Evolutionary conservation across 139 green algal species (phyloP), one percentile per base, ranked within the genome.

Genomic region (Diplosphaera chodatii): DNA sequence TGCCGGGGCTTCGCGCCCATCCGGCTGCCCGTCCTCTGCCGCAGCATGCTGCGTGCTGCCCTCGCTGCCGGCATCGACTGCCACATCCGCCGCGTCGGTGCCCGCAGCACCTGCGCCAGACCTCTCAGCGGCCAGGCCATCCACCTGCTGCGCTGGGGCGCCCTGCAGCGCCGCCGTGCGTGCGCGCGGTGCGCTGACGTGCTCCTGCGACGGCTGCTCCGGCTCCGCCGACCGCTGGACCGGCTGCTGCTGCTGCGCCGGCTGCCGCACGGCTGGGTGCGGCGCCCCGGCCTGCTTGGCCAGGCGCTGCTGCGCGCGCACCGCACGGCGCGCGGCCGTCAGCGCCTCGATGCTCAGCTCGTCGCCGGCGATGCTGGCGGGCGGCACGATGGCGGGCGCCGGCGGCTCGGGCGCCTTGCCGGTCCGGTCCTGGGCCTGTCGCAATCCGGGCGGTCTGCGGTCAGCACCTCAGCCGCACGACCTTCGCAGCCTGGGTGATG

Each of bases 211-310:
- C 20, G 8, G 63, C 63, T 28, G 25, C 32, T 27, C 13, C 3
- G 23, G 55, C 59, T 74, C 31, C 73, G 68, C 13, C 3, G 23
- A 30, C 59, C 68, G 56, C 73, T 74, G 16, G 3, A 5, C 4
- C 23, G 68, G 59, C 4, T 31, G 31, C 20, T 41, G 32, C 63
- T 28, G 25, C 55, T 27, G 21, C 3, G 23, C 29, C 59, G 63
- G 31, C 73, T 69, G 48, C 48, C 25, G 48, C 16, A 25, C 48
- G 22, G 48, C 48, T 5, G 48, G 48, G 16, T 23, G 48, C 10
- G 18, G 16, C 48, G 48, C 48, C 48, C 48, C 48, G 16, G 48
- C 18, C 10, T 27, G 48, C 48, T 59, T 59, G 8, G 48, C 48
- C 3, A 25, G 16, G 16, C 48, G 13, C 48, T 59, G 48, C 48